phyloP scores from a whole-genome alignment of 129 eudicot species.

The Artemisia annua region DNA sequence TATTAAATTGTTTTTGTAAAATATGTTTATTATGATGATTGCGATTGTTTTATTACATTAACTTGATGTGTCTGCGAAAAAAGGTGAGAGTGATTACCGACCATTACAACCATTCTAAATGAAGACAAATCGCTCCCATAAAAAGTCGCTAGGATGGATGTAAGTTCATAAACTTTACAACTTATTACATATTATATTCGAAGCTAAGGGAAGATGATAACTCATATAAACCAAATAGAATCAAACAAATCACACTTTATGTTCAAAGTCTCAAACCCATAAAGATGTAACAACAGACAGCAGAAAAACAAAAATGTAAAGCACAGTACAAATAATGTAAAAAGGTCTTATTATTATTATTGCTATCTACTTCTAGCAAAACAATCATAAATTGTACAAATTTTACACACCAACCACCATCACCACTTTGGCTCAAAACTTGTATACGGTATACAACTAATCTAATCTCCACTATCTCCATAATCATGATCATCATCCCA shows the following conservation, averaged over 20 bases:
- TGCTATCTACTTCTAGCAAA: constrained; percentile 5
- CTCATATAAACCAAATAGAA: background rate
- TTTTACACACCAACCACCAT: constrained; percentile 19
- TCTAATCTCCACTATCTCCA: constrained; percentile 20
- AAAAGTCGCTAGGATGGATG: too few relatives aligned
- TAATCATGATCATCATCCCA: constrained; percentile 9
- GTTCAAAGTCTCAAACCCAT: background rate
- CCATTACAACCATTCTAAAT: too few relatives aligned
- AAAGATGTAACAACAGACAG: background rate
- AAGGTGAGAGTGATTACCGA: too few relatives aligned
- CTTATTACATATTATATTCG: background rate
- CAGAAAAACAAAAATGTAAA: background rate
- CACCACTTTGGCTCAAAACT: constrained; percentile 2
- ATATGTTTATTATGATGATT: too few relatives aligned
- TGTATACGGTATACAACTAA: constrained; percentile 21
- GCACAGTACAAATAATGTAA: background rate
- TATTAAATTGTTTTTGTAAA: too few relatives aligned
- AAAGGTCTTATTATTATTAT: constrained; percentile 6
- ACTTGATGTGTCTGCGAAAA: too few relatives aligned
- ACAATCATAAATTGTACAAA: constrained; percentile 30
- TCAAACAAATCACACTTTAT: constrained; percentile 1
- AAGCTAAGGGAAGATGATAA: background rate
- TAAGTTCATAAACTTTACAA: background rate
- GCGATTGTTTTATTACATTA: too few relatives aligned
- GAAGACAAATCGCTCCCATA: too few relatives aligned